A percentile compares a stretch with the other conserved stretches of the same genome.
Evolutionary conservation across 2,329 filamentous ascomycete genomes (phyloP).

Genomic region (Byssothecium circinans): DNA sequence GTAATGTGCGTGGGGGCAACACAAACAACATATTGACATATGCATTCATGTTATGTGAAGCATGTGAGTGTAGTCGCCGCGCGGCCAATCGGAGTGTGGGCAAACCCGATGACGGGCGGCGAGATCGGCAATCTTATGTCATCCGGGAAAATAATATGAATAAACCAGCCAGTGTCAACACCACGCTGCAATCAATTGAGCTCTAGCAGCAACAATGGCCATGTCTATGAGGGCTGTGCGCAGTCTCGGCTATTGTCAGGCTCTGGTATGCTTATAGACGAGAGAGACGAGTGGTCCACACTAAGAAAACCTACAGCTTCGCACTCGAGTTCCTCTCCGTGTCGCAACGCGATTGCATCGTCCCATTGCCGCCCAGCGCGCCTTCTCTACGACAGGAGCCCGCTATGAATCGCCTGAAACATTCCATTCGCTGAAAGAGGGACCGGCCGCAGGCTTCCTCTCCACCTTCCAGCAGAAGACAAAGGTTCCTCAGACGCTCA

Average conservation of each 20-base stretch:
- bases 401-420: slow-evolving; percentile 35
- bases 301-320: slow-evolving; percentile 18
- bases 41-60: slow-evolving; percentile 27
- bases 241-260: slow-evolving; percentile 33
- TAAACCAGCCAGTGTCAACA: slow-evolving; percentile 22
- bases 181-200: slow-evolving; percentile 11
- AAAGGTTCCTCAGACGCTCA: slow-evolving; percentile 72
- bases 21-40: too few species aligned
- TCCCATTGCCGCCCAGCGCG: slow-evolving; percentile 24
- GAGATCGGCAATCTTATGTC: slow-evolving; percentile 33
- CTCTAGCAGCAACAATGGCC: slow-evolving; percentile 29
- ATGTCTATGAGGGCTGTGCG: slow-evolving; percentile 42
- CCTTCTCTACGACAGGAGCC: slow-evolving; percentile 27
- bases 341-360: slow-evolving; percentile 27
- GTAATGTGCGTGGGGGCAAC: too few species aligned
- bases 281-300: neutral
- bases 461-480: slow-evolving; percentile 62
- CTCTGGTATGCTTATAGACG: slow-evolving; percentile 26
- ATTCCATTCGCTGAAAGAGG: slow-evolving; percentile 67
- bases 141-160: slow-evolving; percentile 24
- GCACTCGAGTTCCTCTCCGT: slow-evolving; percentile 28
- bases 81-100: slow-evolving; percentile 28
- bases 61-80: slow-evolving; percentile 18
- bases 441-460: slow-evolving; percentile 66
- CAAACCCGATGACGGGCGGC: slow-evolving; percentile 35